Evolutionary conservation across 2,329 filamentous ascomycete genomes (phyloP).

Genomic region (Arthrinium puccinioides): DNA sequence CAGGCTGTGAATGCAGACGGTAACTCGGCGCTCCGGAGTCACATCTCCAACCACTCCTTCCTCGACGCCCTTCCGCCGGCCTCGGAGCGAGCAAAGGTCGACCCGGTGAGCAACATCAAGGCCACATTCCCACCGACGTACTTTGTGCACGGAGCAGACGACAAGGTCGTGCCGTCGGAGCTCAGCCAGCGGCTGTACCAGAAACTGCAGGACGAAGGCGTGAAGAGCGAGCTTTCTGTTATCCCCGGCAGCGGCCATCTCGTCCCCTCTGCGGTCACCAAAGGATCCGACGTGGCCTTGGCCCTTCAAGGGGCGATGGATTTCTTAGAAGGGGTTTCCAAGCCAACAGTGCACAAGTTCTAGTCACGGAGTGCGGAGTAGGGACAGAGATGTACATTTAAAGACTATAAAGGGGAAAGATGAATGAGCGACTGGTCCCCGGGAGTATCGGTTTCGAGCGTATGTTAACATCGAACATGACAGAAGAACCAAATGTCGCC

Average conservation of each 20-base stretch:
- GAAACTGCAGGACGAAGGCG: constrained; percentile 17
- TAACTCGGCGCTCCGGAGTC: constrained; percentile 20
- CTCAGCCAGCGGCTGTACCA: constrained; percentile 23
- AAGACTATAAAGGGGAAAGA: too few relatives aligned
- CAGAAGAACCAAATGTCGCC: too few relatives aligned
- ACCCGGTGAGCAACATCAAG: constrained; percentile 24
- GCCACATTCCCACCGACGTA: constrained; percentile 27
- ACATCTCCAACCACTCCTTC: constrained; percentile 30
- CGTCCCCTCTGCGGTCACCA: constrained; percentile 32
- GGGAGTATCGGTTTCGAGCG: too few relatives aligned
- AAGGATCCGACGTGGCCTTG: too few relatives aligned
- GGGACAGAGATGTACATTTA: too few relatives aligned
- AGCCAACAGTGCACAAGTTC: too few relatives aligned
- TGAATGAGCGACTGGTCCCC: too few relatives aligned
- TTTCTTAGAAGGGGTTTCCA: too few relatives aligned
- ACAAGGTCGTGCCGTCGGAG: constrained; percentile 28
- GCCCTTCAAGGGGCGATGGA: too few relatives aligned
- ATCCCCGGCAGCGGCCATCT: constrained; percentile 32
- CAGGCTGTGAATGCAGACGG: constrained; percentile 12
- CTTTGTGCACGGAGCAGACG: constrained; percentile 30
- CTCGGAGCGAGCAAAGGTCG: constrained; percentile 17
- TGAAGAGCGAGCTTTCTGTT: constrained; percentile 26
- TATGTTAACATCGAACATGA: too few relatives aligned
- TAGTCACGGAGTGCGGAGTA: too few relatives aligned
- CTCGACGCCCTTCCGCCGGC: constrained; percentile 20